Base-by-base conservation (phyloP, 192 early-diverging fungal species). In the Gryganskiella cystojenkinii region DNA sequence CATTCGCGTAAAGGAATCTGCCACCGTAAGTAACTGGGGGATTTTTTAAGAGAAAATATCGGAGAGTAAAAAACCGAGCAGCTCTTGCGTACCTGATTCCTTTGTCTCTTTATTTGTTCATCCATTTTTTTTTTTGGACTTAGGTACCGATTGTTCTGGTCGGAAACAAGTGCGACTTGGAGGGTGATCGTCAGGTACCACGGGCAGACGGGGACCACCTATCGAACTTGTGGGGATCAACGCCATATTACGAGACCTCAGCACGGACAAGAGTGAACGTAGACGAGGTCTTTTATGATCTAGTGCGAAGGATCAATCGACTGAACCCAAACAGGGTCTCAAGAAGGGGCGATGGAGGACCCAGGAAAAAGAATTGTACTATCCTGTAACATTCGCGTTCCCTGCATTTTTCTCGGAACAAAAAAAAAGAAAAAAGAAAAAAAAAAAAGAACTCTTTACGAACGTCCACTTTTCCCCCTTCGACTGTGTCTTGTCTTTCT, bases 151-250 rank as follows among this genome's bases (percentile, higher is more conserved):
- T 97, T 59, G 91, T 95, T 3, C 74, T 98, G 30, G 93, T 96
- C 13, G 96, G 93, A 25, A 98, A 98, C 88, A 96, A 98, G 76
- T 95, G 92, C 67, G 96, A 98, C 84, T 67, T 94, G 64, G 90
- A 90, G 20, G 71, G 71, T 15, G 92, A 94, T 67, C 86, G 96
- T 34, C 71, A 64, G 31, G 90, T 93, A 24, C 71, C 88, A 13
- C 85, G 86, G 51, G 82, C 91, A 42, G 86, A 92, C 40, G 97
- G 93, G 15, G 80, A 74, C 53, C 35, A 64, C 15, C 80, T 95
- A 37, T 89, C 94, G 14, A 81, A 79, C 64, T 84, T 81, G 67
- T 93, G 85, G 88, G 88, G 86, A 57, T 86, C 82, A 30, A 83
- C 80, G 75, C 84, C 71, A 1, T 97, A 95, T 66, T 90, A 94